phyloP scores from a whole-genome alignment of 2,329 filamentous ascomycete species.

The Monilinia vaccinii-corymbosi region DNA sequence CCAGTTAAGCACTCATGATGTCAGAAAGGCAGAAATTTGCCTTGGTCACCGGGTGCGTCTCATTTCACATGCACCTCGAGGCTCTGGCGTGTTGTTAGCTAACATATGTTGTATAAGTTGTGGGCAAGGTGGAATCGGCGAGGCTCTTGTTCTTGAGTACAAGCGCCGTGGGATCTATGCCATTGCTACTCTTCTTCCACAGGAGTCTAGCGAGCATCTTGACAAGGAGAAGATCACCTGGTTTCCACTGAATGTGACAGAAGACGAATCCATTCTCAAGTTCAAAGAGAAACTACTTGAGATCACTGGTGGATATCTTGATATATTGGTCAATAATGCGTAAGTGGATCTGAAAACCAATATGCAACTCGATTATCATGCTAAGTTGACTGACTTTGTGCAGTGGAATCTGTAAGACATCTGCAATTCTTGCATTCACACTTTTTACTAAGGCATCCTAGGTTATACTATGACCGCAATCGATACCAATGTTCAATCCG shows the following conservation, averaged over 20 bases:
- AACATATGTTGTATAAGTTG: neutral
- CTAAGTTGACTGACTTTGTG: too few relatives aligned
- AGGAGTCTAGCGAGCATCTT: conserved; percentile 25
- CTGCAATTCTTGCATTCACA: too few relatives aligned
- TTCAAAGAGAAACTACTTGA: conserved; percentile 23
- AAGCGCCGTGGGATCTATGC: conserved; percentile 25
- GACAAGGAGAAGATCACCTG: conserved; percentile 12
- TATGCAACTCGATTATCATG: too few relatives aligned
- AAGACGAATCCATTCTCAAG: neutral
- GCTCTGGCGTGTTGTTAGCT: too few relatives aligned
- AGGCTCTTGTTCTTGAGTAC: conserved; percentile 5
- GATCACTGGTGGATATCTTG: neutral
- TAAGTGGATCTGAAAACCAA: neutral
- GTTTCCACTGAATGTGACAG: neutral
- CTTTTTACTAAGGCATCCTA: neutral
- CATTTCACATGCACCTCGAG: too few relatives aligned
- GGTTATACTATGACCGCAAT: conserved; percentile 28
- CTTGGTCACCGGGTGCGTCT: too few relatives aligned
- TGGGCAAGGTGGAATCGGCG: conserved; percentile 10
- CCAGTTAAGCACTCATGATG: too few relatives aligned
- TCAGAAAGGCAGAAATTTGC: too few relatives aligned
- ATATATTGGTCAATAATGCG: neutral
- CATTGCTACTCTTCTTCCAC: conserved; percentile 32
- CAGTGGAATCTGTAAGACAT: too few relatives aligned
- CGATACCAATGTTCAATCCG: conserved; percentile 23